Conservation (phyloP, 495 filamentous ascomycete genomes). For the Hyphodiscus hymeniophilus region DNA sequence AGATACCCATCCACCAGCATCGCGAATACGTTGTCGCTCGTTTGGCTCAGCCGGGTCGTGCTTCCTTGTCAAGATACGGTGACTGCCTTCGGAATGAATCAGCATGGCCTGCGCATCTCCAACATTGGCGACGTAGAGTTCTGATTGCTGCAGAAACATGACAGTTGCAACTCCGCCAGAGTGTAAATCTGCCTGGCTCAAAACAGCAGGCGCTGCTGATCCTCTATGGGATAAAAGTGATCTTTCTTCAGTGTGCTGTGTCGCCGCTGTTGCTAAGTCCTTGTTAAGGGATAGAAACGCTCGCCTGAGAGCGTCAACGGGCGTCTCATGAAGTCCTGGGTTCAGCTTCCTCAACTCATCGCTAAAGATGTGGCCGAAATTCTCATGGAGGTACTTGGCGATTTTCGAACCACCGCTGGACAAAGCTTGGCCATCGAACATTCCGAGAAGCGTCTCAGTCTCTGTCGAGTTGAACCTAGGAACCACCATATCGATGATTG, state of each 20-base stretch:
- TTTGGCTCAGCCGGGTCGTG: conserved; percentile 81
- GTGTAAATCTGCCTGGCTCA: conserved; percentile 79
- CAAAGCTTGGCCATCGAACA: conserved; percentile 88
- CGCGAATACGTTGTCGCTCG: conserved; percentile 83
- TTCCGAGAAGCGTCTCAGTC: conserved; percentile 78
- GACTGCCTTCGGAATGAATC: conserved; percentile 74
- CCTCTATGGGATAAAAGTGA: conserved; percentile 55
- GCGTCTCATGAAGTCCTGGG: conserved; percentile 48
- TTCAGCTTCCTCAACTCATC: conserved; percentile 67
- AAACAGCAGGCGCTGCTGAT: conserved; percentile 55
- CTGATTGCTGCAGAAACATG: conserved; percentile 77
- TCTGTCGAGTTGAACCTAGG: conserved; percentile 88
- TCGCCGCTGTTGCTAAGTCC: conserved; percentile 82
- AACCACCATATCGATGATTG: conserved; percentile 95
- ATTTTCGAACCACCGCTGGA: conserved; percentile 87
- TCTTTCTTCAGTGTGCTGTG: conserved; percentile 68
- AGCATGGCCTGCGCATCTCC: conserved; percentile 93
- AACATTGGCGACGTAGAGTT: conserved; percentile 90
- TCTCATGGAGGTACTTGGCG: conserved; percentile 92
- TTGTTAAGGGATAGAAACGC: conserved; percentile 89
- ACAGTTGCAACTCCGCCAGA: conserved; percentile 91
- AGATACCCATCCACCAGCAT: conserved; percentile 92
- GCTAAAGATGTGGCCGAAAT: conserved; percentile 76
- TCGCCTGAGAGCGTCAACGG: conserved; percentile 74
- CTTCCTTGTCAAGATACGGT: conserved; percentile 74